A percentile compares a stretch with the other conserved stretches of the same genome.
Evolutionary conservation across 352 stramenopile species (phyloP).

Genomic region (Phytopythium aichiense): DNA sequence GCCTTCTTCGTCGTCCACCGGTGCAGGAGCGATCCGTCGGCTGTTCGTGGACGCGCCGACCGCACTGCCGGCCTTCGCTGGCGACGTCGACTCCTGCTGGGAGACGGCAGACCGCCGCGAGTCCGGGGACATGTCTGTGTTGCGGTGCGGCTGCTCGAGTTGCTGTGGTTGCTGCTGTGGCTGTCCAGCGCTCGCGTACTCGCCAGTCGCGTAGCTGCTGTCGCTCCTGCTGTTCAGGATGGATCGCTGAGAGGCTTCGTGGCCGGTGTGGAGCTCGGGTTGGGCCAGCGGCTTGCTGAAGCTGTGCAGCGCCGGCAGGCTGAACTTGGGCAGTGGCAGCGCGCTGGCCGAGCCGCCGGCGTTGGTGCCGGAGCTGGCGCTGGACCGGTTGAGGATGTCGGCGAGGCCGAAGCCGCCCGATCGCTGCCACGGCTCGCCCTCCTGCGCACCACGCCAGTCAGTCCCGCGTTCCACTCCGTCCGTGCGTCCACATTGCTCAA

Average conservation of each 20-base stretch:
- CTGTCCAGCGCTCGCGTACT: constrained; percentile 3
- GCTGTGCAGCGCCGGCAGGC: constrained; percentile 69
- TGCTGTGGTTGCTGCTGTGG: constrained; percentile 11
- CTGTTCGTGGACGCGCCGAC: constrained; percentile 11
- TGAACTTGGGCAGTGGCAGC: constrained; percentile 54
- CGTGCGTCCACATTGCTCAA: too few species aligned
- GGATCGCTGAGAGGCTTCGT: constrained; percentile 21
- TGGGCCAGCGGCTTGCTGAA: constrained; percentile 66
- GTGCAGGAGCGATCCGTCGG: constrained; percentile 49
- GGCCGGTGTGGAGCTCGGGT: constrained; percentile 26
- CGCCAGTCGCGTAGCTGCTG: constrained; percentile 6
- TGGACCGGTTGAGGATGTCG: constrained; percentile 70
- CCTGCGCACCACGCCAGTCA: constrained; percentile 20
- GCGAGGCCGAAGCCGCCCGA: constrained; percentile 73
- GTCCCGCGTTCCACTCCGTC: neutral
- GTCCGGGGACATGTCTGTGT: constrained; percentile 26
- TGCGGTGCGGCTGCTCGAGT: constrained; percentile 7
- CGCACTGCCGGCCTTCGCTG: constrained; percentile 8
- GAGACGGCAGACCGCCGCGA: neutral
- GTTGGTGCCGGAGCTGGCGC: constrained; percentile 2
- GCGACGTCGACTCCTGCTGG: constrained; percentile 12
- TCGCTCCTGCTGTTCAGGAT: constrained; percentile 29
- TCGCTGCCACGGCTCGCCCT: constrained; percentile 71
- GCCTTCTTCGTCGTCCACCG: constrained; percentile 57
- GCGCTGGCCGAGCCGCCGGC: constrained; percentile 2